These are phyloP conservation scores for Limnanthes douglasii DNA, from an alignment of 345 rosid species.

Conservation along the genomic window DNA sequence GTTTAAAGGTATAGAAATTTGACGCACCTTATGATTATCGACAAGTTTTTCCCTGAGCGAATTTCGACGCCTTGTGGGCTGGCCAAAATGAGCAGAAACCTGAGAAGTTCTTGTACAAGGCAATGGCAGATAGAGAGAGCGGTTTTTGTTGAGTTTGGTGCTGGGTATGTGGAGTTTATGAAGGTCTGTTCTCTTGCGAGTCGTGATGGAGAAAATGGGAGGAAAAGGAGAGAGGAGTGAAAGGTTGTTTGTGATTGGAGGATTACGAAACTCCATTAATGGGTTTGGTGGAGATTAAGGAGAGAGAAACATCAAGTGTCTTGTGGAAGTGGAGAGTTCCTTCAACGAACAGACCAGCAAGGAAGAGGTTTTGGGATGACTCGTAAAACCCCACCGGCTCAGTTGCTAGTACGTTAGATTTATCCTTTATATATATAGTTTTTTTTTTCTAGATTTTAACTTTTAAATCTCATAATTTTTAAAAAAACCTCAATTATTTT, in stretches of 20 bases:
- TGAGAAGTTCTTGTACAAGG: conserved; percentile 6
- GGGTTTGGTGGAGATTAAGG: not conserved
- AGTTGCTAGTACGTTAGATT: too few relatives aligned
- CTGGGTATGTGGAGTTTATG: conserved; percentile 8
- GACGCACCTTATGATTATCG: conserved; percentile 40
- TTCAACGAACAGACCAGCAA: conserved; percentile 1
- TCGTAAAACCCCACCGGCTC: too few relatives aligned
- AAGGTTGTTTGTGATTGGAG: conserved; percentile 11
- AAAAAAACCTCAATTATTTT: too few relatives aligned
- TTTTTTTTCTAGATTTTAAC: too few relatives aligned
- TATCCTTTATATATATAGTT: too few relatives aligned
- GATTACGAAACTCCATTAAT: conserved; percentile 30
- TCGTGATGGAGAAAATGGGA: conserved; percentile 13
- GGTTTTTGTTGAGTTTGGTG: conserved; percentile 10
- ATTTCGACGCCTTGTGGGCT: conserved; percentile 41
- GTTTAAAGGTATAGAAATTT: conserved; percentile 12
- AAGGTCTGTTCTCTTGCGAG: conserved; percentile 10
- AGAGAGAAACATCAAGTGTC: conserved; percentile 1
- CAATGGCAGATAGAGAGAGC: conserved; percentile 10
- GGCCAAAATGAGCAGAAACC: conserved; percentile 44
- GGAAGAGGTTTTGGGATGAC: conserved; percentile 6
- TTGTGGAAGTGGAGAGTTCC: conserved; percentile 1
- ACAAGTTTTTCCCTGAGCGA: conserved; percentile 51
- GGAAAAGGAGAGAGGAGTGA: conserved; percentile 16
- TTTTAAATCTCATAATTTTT: too few relatives aligned